Conservation (phyloP, 768 basidiomycete genomes). For the Mycena leptocephala region DNA sequence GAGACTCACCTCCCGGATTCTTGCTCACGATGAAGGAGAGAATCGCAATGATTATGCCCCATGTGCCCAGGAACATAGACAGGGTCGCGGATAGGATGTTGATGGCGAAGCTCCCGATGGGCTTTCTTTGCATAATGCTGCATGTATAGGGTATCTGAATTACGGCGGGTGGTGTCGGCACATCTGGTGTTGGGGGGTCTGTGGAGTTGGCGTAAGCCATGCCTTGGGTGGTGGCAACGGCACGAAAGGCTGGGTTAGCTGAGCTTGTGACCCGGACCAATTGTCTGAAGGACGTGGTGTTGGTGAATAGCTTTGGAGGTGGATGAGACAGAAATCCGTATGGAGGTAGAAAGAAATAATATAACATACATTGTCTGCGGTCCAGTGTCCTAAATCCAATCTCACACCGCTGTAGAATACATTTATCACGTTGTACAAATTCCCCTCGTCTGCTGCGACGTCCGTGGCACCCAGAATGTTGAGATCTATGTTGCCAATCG, state of each 20-base stretch:
- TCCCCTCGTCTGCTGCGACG: conserved; percentile 7
- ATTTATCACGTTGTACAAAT: conserved; percentile 19
- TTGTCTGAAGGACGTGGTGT: conserved; percentile 27
- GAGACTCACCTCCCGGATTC: not conserved
- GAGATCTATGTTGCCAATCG: conserved; percentile 24
- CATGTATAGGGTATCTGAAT: conserved; percentile 28
- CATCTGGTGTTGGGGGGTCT: not conserved
- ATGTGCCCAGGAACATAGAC: conserved; percentile 31
- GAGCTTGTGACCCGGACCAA: not conserved
- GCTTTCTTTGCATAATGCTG: conserved; percentile 23
- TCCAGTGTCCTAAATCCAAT: conserved; percentile 33
- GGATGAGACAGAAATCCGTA: not conserved
- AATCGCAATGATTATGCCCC: conserved; percentile 8
- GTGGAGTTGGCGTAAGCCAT: conserved; percentile 25
- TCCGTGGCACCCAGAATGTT: conserved; percentile 8
- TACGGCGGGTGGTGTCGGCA: conserved; percentile 20
- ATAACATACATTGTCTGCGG: conserved; percentile 21
- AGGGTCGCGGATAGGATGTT: conserved; percentile 24
- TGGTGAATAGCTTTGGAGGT: conserved; percentile 27
- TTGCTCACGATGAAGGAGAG: not conserved
- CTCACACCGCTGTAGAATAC: conserved; percentile 25
- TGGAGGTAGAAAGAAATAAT: not conserved
- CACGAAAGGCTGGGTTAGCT: conserved; percentile 8
- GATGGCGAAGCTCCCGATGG: conserved; percentile 25
- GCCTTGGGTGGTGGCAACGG: conserved; percentile 14